phyloP scores from a whole-genome alignment of 2,329 filamentous ascomycete genomes.

The Exserohilum rostratum region DNA sequence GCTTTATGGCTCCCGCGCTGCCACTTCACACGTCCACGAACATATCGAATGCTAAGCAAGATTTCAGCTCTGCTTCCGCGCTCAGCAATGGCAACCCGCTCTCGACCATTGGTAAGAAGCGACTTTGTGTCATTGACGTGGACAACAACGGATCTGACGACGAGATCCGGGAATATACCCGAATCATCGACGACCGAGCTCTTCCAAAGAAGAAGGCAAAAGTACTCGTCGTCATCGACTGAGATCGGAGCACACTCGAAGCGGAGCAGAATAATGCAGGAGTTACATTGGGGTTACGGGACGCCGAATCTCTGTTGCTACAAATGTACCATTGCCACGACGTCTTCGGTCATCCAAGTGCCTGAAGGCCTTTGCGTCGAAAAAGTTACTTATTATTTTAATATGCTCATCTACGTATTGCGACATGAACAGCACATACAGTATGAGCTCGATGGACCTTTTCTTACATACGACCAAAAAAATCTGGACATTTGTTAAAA shows the following conservation, averaged over 20 bases:
- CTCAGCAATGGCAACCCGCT: background rate
- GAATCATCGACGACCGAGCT: slow-evolving; percentile 1
- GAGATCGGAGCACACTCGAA: background rate
- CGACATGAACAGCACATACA: background rate
- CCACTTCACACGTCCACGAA: slow-evolving; percentile 3
- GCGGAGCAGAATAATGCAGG: too few species aligned
- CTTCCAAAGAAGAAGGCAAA: slow-evolving; percentile 20
- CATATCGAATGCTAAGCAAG: background rate
- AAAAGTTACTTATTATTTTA: background rate
- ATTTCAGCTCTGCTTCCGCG: background rate
- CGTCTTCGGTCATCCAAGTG: background rate
- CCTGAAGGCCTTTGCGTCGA: background rate
- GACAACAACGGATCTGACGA: slow-evolving; percentile 20
- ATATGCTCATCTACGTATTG: background rate
- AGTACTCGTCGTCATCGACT: slow-evolving; percentile 30
- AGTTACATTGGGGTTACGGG: background rate
- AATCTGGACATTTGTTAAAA: background rate
- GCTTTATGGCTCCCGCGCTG: slow-evolving; percentile 30
- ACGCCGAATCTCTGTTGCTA: background rate
- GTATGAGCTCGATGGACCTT: background rate
- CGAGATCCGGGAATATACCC: slow-evolving; percentile 22
- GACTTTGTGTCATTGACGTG: slow-evolving; percentile 13
- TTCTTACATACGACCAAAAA: background rate
- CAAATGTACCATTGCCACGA: background rate
- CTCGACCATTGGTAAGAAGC: slow-evolving; percentile 16